Evolutionary conservation across 192 early-diverging fungal species (phyloP), one percentile per base, ranked within the genome.

Genomic region (Globomyces pollinis-pini): DNA sequence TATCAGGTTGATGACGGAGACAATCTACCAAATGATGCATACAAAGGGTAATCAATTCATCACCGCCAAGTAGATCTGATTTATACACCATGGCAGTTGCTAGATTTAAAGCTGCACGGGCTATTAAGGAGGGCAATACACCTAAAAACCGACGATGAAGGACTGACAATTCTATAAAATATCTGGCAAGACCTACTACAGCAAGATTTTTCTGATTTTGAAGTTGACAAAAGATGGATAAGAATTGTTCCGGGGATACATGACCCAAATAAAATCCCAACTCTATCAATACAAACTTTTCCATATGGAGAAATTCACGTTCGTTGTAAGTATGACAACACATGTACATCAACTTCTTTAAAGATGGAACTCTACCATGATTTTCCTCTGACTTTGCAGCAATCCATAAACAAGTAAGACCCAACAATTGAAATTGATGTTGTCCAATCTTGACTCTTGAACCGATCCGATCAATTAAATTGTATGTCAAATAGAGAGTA

Each of bases 341-440:
- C 23, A 82, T 55, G 31, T 69, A 65, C 32, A 53, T 50, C 15
- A 83, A 67, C 15, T 66, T 64, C 35, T 70, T 74, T 21, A 83
- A 63, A 3, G 68, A 52, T 9, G 81, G 81, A 23, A 78, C 74
- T 15, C 68, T 61, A n/a, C 79, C 79, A 66, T 83, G 81, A 53
- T 76, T 80, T 59, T 83, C 81, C 44, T 83, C 79, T 62, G 71
- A 77, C 59, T 83, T 83, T 9, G 76, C 67, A 4, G 79, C 79
- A 35, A 77, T 54, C 79, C 78, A 83, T 1, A 83, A 67, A 29
- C 66, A 55, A 3, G 81, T 77, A 11, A 83, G 49, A n/a, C 81
- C 81, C 16, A 83, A 41, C 23, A 83, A 69, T 49, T 79, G 79
- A 47, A 67, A 83, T 38, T 76, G 57, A 1, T 33, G 15, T 50